Percentiles rank a stretch among this genome's conserved stretches.
Evolutionary conservation across 192 early-diverging fungal genomes (phyloP).

Genomic region (Backusella morwellensis): DNA sequence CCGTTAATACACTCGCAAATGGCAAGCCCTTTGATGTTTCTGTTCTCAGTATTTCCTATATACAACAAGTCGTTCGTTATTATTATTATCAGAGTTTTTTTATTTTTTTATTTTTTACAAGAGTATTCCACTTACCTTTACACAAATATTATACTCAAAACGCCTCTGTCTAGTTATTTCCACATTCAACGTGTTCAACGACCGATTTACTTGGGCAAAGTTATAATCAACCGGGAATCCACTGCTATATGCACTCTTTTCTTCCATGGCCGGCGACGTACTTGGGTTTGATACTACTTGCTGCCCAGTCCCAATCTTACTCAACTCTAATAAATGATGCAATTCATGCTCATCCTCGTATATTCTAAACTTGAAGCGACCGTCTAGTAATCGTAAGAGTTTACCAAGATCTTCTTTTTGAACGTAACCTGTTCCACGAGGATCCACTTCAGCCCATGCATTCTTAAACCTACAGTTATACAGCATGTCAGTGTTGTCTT

Average conservation of each 20-base stretch:
- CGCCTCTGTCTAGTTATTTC: constrained; percentile 27
- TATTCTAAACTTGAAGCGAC: constrained; percentile 24
- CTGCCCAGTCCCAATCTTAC: background rate
- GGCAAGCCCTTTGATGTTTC: constrained; percentile 29
- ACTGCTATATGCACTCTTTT: background rate
- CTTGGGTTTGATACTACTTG: background rate
- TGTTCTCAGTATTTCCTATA: constrained; percentile 29
- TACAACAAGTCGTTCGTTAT: background rate
- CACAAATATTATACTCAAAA: constrained; percentile 43
- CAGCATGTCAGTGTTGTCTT: background rate
- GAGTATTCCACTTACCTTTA: constrained; percentile 31
- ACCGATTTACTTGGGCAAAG: constrained; percentile 6
- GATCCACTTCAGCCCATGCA: constrained; percentile 38
- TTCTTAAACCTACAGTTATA: constrained; percentile 26
- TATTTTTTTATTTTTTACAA: too few relatives aligned
- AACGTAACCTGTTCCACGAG: constrained; percentile 26
- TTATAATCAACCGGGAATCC: background rate
- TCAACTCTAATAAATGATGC: background rate
- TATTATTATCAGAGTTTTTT: background rate
- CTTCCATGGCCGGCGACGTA: background rate
- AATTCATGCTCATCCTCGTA: constrained; percentile 17
- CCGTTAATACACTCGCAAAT: constrained; percentile 20
- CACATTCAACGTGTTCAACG: constrained; percentile 29
- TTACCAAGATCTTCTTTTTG: constrained; percentile 22
- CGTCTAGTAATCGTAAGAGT: background rate